These are phyloP conservation scores for Neurospora discreta DNA, from an alignment of 495 filamentous ascomycete species.

Conservation along the genomic window DNA sequence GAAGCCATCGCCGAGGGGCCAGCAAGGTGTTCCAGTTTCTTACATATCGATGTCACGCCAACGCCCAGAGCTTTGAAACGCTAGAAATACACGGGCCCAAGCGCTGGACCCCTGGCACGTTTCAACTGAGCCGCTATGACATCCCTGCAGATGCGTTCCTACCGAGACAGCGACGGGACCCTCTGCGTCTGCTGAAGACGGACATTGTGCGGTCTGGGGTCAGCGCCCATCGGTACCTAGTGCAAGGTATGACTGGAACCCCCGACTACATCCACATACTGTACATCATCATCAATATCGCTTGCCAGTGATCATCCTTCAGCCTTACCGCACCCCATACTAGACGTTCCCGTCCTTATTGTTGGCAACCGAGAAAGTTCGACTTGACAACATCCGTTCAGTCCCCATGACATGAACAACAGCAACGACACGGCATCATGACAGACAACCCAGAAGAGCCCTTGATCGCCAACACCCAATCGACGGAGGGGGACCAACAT, in stretches of 20 bases:
- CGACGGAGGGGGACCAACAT: neutral
- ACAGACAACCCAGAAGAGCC: slow-evolving; percentile 16
- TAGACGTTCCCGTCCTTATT: neutral
- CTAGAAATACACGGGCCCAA: slow-evolving; percentile 19
- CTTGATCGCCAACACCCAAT: slow-evolving; percentile 9
- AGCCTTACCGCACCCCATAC: neutral
- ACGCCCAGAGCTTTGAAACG: slow-evolving; percentile 13
- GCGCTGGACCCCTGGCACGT: slow-evolving; percentile 18
- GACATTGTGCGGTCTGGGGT: neutral
- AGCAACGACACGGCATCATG: slow-evolving; percentile 2
- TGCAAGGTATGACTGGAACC: neutral
- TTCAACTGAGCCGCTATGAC: slow-evolving; percentile 10
- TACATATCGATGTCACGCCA: neutral
- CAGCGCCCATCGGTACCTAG: neutral
- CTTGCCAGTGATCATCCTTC: neutral
- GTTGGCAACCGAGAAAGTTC: neutral
- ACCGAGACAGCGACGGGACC: neutral
- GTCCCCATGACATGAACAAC: neutral
- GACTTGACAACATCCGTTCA: neutral
- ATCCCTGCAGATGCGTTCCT: slow-evolving; percentile 1
- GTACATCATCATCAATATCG: neutral
- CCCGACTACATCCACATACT: neutral
- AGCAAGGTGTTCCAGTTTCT: neutral
- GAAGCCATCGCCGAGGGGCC: neutral
- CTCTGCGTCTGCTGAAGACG: neutral